Conservation (phyloP, 2,329 filamentous ascomycete genomes). For the Knoxdaviesia proteae region DNA sequence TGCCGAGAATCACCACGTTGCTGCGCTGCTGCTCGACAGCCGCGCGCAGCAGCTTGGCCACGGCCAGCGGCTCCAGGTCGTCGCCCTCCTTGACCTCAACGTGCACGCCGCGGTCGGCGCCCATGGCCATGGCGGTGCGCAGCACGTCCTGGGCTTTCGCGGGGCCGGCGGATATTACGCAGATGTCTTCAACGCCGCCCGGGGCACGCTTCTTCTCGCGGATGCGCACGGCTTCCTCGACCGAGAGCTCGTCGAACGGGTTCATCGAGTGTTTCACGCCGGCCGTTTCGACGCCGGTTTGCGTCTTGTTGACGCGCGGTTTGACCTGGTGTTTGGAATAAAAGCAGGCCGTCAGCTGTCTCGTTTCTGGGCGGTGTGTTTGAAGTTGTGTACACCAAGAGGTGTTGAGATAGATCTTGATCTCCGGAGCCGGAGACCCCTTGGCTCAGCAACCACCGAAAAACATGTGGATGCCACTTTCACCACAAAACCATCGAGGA, state of each 20-base stretch:
- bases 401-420: not conserved
- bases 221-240: conserved; percentile 89
- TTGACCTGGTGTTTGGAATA: conserved; percentile 29
- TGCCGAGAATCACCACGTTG: conserved; percentile 85
- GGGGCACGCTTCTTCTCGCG: conserved; percentile 63
- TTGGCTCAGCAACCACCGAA: not conserved
- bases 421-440: no score
- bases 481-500: not conserved
- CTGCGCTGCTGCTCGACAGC: conserved; percentile 67
- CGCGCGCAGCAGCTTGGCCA: conserved; percentile 72
- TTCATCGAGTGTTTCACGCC: conserved; percentile 97
- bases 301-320: conserved; percentile 47
- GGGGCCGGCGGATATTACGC: conserved; percentile 73
- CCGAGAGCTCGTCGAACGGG: conserved; percentile 94
- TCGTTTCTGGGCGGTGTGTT: not conserved
- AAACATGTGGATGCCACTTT: not conserved
- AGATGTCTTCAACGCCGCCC: conserved; percentile 71
- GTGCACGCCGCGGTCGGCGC: conserved; percentile 78
- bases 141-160: conserved; percentile 74
- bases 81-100: conserved; percentile 59
- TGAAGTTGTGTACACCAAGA: not conserved
- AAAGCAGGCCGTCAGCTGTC: not conserved
- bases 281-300: conserved; percentile 75
- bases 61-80: conserved; percentile 69
- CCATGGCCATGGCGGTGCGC: conserved; percentile 97